Percentiles rank a stretch among this genome's conserved stretches.
Evolutionary conservation across 2,329 filamentous ascomycete genomes (phyloP).

Genomic region (Penicillium italicum): DNA sequence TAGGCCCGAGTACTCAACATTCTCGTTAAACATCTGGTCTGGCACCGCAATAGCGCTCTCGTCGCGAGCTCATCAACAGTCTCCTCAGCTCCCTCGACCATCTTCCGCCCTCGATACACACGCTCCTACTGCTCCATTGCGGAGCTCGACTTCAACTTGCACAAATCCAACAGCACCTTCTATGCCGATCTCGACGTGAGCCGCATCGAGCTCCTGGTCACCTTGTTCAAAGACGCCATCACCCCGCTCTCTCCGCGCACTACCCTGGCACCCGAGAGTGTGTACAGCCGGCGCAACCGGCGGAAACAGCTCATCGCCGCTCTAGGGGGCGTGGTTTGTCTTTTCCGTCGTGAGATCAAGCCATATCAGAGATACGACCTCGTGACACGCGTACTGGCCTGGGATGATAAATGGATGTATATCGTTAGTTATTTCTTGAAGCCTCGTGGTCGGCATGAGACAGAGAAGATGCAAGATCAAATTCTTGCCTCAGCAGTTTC

Average conservation of each 20-base stretch:
- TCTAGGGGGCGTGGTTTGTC: conserved; percentile 1
- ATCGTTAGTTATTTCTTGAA: conserved; percentile 2
- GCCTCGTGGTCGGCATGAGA: background rate
- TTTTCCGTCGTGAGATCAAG: conserved; percentile 5
- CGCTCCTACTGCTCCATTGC: background rate
- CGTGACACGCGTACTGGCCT: conserved; percentile 1
- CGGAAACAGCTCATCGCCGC: background rate
- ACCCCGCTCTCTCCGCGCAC: background rate
- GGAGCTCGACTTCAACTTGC: conserved; percentile 3
- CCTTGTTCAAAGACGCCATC: background rate
- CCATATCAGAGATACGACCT: conserved; percentile 1
- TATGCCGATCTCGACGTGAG: conserved; percentile 3
- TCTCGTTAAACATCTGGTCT: background rate
- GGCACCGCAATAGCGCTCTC: background rate
- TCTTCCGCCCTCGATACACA: background rate
- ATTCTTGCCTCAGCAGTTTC: conserved; percentile 1
- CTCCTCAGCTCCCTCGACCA: background rate
- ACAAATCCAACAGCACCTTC: conserved; percentile 8
- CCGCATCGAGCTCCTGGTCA: background rate
- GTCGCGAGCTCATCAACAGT: background rate
- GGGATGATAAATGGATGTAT: conserved; percentile 10
- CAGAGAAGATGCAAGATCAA: background rate
- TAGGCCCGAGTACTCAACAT: background rate
- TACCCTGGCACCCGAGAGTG: background rate
- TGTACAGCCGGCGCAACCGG: background rate